phyloP scores from a whole-genome alignment of 768 basidiomycete species.

The Podaxis carcinomalis region DNA sequence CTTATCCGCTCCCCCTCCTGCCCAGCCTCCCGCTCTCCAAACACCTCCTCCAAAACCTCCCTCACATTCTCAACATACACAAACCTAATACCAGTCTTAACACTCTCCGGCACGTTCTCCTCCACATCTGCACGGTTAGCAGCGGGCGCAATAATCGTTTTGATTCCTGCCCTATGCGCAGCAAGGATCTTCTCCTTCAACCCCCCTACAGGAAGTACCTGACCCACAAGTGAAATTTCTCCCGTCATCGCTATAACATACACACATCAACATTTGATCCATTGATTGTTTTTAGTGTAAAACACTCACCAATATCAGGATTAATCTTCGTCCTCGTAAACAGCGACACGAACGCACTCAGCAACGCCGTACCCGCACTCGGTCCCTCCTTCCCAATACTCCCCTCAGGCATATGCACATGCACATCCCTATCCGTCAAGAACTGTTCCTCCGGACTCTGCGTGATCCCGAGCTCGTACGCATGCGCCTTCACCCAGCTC shows the following conservation, averaged over 20 bases:
- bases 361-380: conserved; percentile 90
- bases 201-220: conserved; percentile 94
- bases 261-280: not conserved
- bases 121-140: conserved; percentile 94
- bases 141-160: conserved; percentile 80
- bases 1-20: conserved; percentile 21
- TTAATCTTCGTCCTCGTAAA: conserved; percentile 82
- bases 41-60: conserved; percentile 87
- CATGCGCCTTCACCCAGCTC: conserved; percentile 90
- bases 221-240: conserved; percentile 93
- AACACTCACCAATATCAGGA: conserved; percentile 78
- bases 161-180: conserved; percentile 95
- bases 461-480: conserved; percentile 86
- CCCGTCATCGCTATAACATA: conserved; percentile 84
- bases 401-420: conserved; percentile 97
- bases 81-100: conserved; percentile 91
- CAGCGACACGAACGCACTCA: conserved; percentile 87
- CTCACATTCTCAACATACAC: conserved; percentile 93
- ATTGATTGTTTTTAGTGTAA: not conserved
- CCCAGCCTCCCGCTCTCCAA: conserved; percentile 36
- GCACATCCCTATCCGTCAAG: conserved; percentile 82
- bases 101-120: conserved; percentile 94
- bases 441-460: conserved; percentile 66
- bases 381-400: conserved; percentile 95
- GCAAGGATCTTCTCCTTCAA: conserved; percentile 96